Evolutionary conservation across 805 yeast genomes (phyloP).

Genomic region (Hyphopichia homilentoma): DNA sequence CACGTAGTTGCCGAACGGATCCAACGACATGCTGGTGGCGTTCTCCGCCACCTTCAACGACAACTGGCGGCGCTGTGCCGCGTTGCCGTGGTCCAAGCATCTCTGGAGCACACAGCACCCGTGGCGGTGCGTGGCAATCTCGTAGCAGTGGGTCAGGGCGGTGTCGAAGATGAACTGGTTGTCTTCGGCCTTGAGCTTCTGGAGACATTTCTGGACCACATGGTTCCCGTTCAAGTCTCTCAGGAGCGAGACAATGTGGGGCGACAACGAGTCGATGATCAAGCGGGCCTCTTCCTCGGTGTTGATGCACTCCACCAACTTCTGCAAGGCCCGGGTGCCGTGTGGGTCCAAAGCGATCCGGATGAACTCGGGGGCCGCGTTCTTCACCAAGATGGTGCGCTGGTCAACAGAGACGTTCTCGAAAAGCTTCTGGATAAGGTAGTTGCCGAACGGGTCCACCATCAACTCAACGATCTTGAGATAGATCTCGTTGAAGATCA

Average conservation of each 20-base stretch:
- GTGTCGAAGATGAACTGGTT: slow-evolving; percentile 89
- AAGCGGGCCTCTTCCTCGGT: slow-evolving; percentile 69
- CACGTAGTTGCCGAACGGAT: slow-evolving; percentile 96
- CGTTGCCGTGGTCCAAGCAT: slow-evolving; percentile 85
- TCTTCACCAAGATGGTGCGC: slow-evolving; percentile 62
- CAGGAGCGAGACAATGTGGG: slow-evolving; percentile 74
- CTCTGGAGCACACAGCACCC: slow-evolving; percentile 97
- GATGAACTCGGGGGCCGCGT: slow-evolving; percentile 70
- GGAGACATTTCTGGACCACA: slow-evolving; percentile 89
- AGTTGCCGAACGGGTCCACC: slow-evolving; percentile 98
- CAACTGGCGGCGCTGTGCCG: slow-evolving; percentile 63
- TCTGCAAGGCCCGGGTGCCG: slow-evolving; percentile 94
- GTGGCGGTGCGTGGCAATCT: slow-evolving; percentile 91
- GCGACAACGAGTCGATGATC: slow-evolving; percentile 54
- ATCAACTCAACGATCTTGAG: slow-evolving; percentile 79
- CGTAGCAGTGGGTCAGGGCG: slow-evolving; percentile 65
- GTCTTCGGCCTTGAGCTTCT: slow-evolving; percentile 60
- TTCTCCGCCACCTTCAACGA: slow-evolving; percentile 64
- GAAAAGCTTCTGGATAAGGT: slow-evolving; percentile 83
- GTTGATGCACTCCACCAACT: slow-evolving; percentile 76
- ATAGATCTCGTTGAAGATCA: slow-evolving; percentile 78
- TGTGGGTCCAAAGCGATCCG: slow-evolving; percentile 88
- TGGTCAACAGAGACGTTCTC: slow-evolving; percentile 72
- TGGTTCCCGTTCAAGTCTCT: slow-evolving; percentile 95
- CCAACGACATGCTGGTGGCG: slow-evolving; percentile 70